phyloP scores from a whole-genome alignment of 78 protist genomes.

The Dictyostelium capitatum region DNA sequence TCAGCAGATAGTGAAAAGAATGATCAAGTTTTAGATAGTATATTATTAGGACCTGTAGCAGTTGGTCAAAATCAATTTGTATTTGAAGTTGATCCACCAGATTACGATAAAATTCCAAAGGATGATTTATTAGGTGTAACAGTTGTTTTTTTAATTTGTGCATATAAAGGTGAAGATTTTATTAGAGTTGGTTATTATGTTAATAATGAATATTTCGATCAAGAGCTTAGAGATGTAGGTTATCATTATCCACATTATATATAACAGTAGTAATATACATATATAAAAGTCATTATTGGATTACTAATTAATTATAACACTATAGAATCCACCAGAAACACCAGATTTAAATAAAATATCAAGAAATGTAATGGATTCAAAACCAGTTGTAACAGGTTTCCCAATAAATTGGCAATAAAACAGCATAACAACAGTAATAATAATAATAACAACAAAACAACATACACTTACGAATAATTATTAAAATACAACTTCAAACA shows the following conservation, averaged over 20 bases:
- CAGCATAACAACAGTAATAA: no score
- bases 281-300: background rate
- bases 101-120: constrained; percentile 59
- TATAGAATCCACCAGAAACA: constrained; percentile 78
- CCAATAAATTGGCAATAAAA: constrained; percentile 65
- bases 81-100: constrained; percentile 82
- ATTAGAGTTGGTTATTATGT: constrained; percentile 82
- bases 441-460: no score
- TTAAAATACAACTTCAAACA: no score
- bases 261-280: no score
- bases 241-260: background rate
- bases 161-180: constrained; percentile 77
- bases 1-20: constrained; percentile 73
- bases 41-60: constrained; percentile 69
- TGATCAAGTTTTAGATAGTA: constrained; percentile 82
- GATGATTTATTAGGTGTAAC: constrained; percentile 84
- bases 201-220: constrained; percentile 59
- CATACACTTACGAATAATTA: no score
- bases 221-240: constrained; percentile 53
- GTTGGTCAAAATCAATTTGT: constrained; percentile 74
- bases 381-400: constrained; percentile 73
- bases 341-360: constrained; percentile 54
- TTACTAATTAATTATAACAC: background rate
- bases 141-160: constrained; percentile 70
- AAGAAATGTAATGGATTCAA: constrained; percentile 64